phyloP scores from a whole-genome alignment of 306 rosid genomes.

The Ormosia emarginata region DNA sequence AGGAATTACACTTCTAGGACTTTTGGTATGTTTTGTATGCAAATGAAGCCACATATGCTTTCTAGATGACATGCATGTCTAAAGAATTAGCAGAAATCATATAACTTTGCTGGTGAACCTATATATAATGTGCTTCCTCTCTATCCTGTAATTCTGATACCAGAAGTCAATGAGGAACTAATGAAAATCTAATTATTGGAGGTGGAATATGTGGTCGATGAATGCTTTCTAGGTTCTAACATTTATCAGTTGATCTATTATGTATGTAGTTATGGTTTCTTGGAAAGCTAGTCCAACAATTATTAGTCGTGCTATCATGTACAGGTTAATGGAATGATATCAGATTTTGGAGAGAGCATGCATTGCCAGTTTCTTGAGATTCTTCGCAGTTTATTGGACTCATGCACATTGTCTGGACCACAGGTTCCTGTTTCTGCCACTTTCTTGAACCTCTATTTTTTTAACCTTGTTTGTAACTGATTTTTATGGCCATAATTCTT shows the following conservation, averaged over 20 bases:
- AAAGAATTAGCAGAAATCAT: not conserved
- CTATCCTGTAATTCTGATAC: not conserved
- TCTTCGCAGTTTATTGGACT: slow-evolving; percentile 87
- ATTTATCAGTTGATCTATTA: not conserved
- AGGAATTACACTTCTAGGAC: slow-evolving; percentile 81
- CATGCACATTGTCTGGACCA: slow-evolving; percentile 75
- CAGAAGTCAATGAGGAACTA: not conserved
- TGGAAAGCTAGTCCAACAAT: not conserved
- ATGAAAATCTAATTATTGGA: not conserved
- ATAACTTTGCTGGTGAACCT: not conserved
- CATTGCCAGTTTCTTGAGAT: slow-evolving; percentile 98
- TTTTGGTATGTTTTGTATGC: slow-evolving; percentile 55
- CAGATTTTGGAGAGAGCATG: slow-evolving; percentile 94
- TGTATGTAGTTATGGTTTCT: not conserved
- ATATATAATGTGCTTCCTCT: not conserved
- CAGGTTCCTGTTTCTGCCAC: slow-evolving; percentile 54
- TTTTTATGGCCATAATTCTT: not conserved
- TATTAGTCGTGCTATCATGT: slow-evolving; percentile 18
- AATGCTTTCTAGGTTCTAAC: not conserved
- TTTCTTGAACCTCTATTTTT: slow-evolving; percentile 1
- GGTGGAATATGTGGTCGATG: not conserved
- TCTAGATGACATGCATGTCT: not conserved
- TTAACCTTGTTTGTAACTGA: not conserved
- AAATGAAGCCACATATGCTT: slow-evolving; percentile 4
- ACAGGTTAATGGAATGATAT: slow-evolving; percentile 87